phyloP scores from a whole-genome alignment of 2,329 filamentous ascomycete genomes.

The Byssochlamys sp. region DNA sequence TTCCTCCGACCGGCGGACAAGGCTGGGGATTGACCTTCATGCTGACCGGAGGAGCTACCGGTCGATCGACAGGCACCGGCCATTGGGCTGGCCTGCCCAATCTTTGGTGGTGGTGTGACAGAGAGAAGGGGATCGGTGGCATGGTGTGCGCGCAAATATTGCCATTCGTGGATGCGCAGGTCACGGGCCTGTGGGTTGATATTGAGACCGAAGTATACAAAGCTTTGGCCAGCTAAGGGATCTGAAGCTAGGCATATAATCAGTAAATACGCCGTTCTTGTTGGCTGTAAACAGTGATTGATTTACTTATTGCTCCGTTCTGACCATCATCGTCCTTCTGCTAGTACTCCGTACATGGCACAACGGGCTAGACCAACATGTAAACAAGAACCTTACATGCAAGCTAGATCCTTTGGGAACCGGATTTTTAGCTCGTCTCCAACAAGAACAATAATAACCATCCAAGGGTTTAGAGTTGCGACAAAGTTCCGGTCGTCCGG shows the following conservation, averaged over 20 bases:
- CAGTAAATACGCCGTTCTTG: neutral
- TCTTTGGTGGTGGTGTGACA: slow-evolving; percentile 54
- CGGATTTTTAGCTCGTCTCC: neutral
- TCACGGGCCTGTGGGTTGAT: slow-evolving; percentile 33
- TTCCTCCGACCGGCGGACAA: slow-evolving; percentile 41
- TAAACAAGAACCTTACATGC: neutral
- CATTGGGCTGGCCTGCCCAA: slow-evolving; percentile 55
- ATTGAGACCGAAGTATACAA: slow-evolving; percentile 34
- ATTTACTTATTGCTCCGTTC: neutral
- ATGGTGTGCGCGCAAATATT: slow-evolving; percentile 44
- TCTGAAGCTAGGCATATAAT: neutral
- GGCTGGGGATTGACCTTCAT: slow-evolving; percentile 57
- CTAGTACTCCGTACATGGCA: neutral
- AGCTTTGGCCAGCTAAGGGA: slow-evolving; percentile 6
- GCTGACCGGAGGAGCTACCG: slow-evolving; percentile 43
- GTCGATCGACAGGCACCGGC: slow-evolving; percentile 42
- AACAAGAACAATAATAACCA: too few relatives aligned
- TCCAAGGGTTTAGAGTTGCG: too few relatives aligned
- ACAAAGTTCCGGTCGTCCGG: neutral
- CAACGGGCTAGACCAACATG: neutral
- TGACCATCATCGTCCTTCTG: neutral
- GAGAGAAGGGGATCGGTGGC: slow-evolving; percentile 49
- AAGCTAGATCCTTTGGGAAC: neutral
- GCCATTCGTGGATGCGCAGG: slow-evolving; percentile 39
- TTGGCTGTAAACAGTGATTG: neutral